Conservation (phyloP, 2,329 filamentous ascomycete genomes). For the Dactylonectria estremocensis region DNA sequence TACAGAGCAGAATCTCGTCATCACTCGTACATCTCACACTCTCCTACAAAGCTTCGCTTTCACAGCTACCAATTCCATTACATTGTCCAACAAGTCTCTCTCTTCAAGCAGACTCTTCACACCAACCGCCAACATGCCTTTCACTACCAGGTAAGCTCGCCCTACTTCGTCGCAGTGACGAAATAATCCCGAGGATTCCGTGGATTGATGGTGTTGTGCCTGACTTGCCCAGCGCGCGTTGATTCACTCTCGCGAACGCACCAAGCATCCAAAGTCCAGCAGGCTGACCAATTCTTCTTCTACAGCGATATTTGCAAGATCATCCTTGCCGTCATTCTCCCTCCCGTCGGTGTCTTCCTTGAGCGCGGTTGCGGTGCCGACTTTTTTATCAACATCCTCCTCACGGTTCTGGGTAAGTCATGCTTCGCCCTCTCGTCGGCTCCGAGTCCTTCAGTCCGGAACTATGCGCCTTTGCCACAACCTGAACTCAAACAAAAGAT, state of each 20-base stretch:
- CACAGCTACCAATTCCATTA: slow-evolving; percentile 20
- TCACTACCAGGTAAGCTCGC: slow-evolving; percentile 69
- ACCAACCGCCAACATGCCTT: slow-evolving; percentile 65
- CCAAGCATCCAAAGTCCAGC: slow-evolving; percentile 5
- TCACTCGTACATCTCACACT: slow-evolving; percentile 18
- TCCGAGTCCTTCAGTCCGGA: slow-evolving; percentile 56
- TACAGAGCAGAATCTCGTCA: background rate
- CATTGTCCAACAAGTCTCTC: slow-evolving; percentile 17
- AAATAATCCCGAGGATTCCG: slow-evolving; percentile 44
- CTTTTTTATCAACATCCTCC: slow-evolving; percentile 91
- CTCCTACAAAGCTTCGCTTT: slow-evolving; percentile 17
- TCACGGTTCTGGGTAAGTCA: slow-evolving; percentile 78
- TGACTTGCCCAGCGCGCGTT: background rate
- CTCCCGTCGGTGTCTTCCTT: slow-evolving; percentile 93
- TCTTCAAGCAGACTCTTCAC: slow-evolving; percentile 35
- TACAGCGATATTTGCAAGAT: slow-evolving; percentile 74
- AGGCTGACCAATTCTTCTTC: slow-evolving; percentile 30
- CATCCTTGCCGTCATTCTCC: slow-evolving; percentile 90
- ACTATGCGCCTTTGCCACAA: background rate
- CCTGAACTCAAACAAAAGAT: slow-evolving; percentile 4
- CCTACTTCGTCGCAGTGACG: slow-evolving; percentile 16
- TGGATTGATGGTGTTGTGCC: slow-evolving; percentile 22
- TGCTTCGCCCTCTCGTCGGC: background rate
- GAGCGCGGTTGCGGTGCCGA: slow-evolving; percentile 92
- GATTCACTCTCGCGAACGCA: background rate